Evolutionary conservation across 306 rosid genomes (phyloP).

Genomic region (Quercus suber): DNA sequence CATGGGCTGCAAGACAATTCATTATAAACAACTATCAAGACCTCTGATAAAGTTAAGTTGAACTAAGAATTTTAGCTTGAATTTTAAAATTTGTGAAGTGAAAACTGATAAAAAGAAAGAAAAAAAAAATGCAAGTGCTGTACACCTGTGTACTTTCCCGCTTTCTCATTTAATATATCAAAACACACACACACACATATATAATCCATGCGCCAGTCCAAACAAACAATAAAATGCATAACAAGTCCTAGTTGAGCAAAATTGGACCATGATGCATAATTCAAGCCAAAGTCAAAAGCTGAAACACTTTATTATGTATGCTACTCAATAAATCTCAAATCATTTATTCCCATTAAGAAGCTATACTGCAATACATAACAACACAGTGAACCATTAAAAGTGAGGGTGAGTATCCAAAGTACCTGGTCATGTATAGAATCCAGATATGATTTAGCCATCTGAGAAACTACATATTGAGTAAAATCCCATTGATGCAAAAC

Average conservation of each 20-base stretch:
- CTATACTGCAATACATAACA: not conserved
- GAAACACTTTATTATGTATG: not conserved
- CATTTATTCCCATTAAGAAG: not conserved
- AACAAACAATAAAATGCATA: not conserved
- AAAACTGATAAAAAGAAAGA: not conserved
- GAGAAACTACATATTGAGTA: slow-evolving; percentile 71
- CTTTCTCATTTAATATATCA: not conserved
- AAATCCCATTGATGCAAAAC: slow-evolving; percentile 97
- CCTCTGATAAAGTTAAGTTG: not conserved
- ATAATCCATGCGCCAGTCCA: not conserved
- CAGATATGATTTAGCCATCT: slow-evolving; percentile 87
- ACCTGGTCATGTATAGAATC: slow-evolving; percentile 97
- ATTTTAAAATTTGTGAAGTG: not conserved
- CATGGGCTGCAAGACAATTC: slow-evolving; percentile 90
- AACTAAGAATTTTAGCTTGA: slow-evolving; percentile 3
- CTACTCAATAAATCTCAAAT: not conserved
- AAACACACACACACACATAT: not conserved
- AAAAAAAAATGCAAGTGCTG: not conserved
- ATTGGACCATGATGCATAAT: not conserved
- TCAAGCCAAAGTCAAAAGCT: not conserved
- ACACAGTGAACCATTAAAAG: slow-evolving; percentile 5
- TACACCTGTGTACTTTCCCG: not conserved
- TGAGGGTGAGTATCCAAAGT: slow-evolving; percentile 23
- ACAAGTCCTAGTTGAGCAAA: not conserved
- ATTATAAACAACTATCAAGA: slow-evolving; percentile 8